phyloP scores from a whole-genome alignment of 257 asterid species.

The Nicotiana noctiflora region DNA sequence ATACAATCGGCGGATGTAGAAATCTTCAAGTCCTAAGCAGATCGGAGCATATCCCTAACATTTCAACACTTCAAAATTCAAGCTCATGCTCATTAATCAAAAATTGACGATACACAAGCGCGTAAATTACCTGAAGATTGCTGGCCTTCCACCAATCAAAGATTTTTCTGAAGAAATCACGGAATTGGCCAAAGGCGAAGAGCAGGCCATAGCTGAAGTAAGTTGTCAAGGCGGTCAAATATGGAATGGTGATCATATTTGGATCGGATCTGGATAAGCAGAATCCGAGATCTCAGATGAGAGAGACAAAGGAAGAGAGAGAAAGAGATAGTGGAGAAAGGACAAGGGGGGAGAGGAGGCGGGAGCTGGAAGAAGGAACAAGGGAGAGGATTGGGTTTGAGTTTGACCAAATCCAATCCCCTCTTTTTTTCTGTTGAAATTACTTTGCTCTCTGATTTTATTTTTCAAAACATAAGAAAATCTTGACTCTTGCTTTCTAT shows the following conservation, averaged over 20 bases:
- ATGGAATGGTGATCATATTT: slow-evolving; percentile 85
- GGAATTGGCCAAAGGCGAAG: slow-evolving; percentile 88
- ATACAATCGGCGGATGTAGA: slow-evolving; percentile 84
- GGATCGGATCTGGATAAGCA: slow-evolving; percentile 37
- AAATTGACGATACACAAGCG: background rate
- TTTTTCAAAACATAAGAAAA: background rate
- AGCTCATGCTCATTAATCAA: slow-evolving; percentile 7
- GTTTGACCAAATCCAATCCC: background rate
- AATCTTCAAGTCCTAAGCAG: slow-evolving; percentile 98
- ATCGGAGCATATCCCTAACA: slow-evolving; percentile 96
- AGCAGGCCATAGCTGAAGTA: slow-evolving; percentile 96
- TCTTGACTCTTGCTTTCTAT: background rate
- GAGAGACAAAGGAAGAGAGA: slow-evolving; percentile 13
- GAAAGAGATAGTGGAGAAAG: background rate
- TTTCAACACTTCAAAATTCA: slow-evolving; percentile 4
- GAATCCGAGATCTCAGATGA: slow-evolving; percentile 19
- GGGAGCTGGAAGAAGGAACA: background rate
- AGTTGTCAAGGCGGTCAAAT: slow-evolving; percentile 87
- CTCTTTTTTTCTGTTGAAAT: background rate
- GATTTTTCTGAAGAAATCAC: slow-evolving; percentile 74
- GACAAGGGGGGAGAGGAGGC: background rate
- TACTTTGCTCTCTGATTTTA: background rate
- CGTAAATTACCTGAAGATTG: slow-evolving; percentile 54
- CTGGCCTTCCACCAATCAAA: slow-evolving; percentile 67
- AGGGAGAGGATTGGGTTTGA: background rate